Percentiles rank a stretch among this genome's conserved stretches.
phyloP scores from a whole-genome alignment of 495 filamentous ascomycete species.

The Astrothelium subdiscretum region DNA sequence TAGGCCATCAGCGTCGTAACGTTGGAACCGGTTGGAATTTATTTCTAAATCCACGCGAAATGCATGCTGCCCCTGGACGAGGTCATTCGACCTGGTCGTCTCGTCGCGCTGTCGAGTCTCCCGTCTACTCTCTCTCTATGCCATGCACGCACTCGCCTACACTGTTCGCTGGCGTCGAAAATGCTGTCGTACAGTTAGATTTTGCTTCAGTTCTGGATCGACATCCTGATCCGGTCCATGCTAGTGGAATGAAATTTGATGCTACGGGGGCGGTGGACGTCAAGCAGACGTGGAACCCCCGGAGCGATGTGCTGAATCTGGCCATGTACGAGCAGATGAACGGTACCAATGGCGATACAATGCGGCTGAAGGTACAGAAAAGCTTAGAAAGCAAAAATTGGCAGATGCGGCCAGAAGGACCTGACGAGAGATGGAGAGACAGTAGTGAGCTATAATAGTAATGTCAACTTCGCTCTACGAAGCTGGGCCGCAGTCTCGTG shows the following conservation, averaged over 20 bases:
- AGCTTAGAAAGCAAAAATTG: neutral
- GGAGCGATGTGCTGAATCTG: neutral
- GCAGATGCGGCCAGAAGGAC: neutral
- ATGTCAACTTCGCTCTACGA: too few relatives aligned
- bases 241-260: neutral
- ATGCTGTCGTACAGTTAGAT: conserved; percentile 41
- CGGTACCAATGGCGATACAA: neutral
- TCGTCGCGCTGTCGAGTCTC: conserved; percentile 26
- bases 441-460: neutral
- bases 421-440: neutral
- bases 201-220: conserved; percentile 36
- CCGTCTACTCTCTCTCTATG: conserved; percentile 48
- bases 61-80: neutral
- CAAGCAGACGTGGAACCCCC: neutral
- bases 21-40: conserved; percentile 13
- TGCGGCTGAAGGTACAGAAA: neutral
- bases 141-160: conserved; percentile 44
- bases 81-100: conserved; percentile 5
- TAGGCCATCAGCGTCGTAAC: neutral
- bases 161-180: conserved; percentile 46
- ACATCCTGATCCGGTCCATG: conserved; percentile 20
- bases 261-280: neutral
- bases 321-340: neutral
- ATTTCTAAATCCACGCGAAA: conserved; percentile 3
- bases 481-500: too few relatives aligned